Evolutionary conservation across 225 moss, liverwort and hornwort species (phyloP).

Genomic region (Straminergon stramineum): DNA sequence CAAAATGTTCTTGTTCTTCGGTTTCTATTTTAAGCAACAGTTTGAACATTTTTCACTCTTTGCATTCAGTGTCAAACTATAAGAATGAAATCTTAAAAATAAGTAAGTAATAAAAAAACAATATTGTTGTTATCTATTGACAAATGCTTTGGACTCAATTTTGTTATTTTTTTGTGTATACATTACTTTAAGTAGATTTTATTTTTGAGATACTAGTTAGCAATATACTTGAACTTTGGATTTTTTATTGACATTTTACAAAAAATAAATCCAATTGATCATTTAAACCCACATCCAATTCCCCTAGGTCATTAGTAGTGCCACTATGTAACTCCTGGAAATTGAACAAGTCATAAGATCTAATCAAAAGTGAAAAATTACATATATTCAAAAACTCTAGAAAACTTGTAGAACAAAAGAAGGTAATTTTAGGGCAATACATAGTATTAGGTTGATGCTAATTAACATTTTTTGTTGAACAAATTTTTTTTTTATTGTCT

Average conservation of each 20-base stretch:
- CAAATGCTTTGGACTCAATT: neutral
- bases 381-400: neutral
- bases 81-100: too few relatives aligned
- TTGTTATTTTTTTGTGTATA: accelerated
- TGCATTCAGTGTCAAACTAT: neutral
- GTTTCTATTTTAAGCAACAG: neutral
- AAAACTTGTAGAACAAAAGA: neutral
- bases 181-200: neutral
- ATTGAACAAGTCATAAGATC: neutral
- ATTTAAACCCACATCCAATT: neutral
- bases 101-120: neutral
- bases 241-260: neutral
- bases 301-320: neutral
- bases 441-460: too few relatives aligned
- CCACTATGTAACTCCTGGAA: neutral
- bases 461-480: too few relatives aligned
- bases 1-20: neutral
- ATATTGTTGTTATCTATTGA: neutral
- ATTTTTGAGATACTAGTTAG: accelerated
- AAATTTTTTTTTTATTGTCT: too few relatives aligned
- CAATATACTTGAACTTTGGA: neutral
- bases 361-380: neutral
- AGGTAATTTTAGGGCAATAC: accelerated
- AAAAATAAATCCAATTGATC: neutral
- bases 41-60: neutral